Conservation (phyloP, 768 basidiomycete genomes). For the Naganishia friedmannii region DNA sequence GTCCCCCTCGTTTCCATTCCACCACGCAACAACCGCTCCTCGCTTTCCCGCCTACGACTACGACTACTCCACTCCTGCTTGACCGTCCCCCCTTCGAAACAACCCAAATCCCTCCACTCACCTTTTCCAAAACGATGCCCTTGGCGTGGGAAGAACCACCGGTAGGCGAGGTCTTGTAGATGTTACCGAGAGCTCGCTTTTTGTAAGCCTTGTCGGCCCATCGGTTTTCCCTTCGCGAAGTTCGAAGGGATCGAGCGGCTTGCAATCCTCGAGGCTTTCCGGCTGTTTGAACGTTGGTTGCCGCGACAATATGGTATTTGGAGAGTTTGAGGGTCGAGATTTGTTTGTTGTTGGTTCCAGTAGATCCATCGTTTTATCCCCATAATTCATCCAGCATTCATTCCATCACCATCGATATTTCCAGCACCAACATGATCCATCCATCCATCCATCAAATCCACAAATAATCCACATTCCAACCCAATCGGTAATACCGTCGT, state of each 20-base stretch:
- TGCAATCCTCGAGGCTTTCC: constrained; percentile 99
- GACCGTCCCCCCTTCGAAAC: background rate
- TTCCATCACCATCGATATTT: background rate
- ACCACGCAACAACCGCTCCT: background rate
- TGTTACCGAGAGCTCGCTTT: constrained; percentile 98
- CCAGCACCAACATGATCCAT: background rate
- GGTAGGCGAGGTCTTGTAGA: constrained; percentile 99
- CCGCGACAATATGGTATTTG: no score
- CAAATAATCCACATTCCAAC: background rate
- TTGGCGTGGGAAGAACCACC: constrained; percentile 99
- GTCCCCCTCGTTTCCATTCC: background rate
- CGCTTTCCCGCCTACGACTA: background rate
- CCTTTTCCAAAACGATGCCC: constrained; percentile 98
- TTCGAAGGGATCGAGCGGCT: constrained; percentile 97
- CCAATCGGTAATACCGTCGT: background rate
- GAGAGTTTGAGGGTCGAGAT: no score
- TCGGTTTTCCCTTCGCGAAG: constrained; percentile 87
- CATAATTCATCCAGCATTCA: background rate
- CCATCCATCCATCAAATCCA: constrained; percentile 1
- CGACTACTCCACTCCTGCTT: background rate
- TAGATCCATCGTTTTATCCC: no score
- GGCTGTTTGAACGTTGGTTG: constrained; percentile 63
- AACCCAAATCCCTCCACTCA: constrained; percentile 35
- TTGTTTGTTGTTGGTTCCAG: background rate
- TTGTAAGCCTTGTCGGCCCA: constrained; percentile 99